Conservation (phyloP, 208 protist species). For the Acanthamoeba rhysodes region DNA sequence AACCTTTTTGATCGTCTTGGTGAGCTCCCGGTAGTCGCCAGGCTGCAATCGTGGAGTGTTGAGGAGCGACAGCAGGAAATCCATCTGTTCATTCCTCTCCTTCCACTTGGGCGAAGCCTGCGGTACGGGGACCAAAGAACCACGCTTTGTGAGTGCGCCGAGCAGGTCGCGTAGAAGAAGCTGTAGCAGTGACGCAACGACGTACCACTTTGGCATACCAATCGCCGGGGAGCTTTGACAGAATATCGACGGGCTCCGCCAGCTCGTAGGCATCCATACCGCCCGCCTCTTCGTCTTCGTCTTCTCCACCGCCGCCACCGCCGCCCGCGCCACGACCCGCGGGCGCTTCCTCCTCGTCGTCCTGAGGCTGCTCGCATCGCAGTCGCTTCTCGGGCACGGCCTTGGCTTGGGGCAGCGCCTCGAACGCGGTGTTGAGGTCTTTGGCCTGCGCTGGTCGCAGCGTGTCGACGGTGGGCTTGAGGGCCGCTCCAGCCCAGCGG, state of each 20-base stretch:
- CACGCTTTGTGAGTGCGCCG: no score
- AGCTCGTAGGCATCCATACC: slow-evolving; percentile 78
- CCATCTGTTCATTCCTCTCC: slow-evolving; percentile 80
- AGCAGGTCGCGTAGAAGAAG: no score
- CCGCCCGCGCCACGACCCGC: neutral
- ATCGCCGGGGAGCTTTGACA: slow-evolving; percentile 50
- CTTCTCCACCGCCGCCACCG: slow-evolving; percentile 60
- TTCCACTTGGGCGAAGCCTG: slow-evolving; percentile 79
- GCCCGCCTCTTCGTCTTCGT: slow-evolving; percentile 37
- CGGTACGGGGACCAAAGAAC: no score
- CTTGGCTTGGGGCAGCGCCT: slow-evolving; percentile 56
- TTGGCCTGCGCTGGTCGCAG: slow-evolving; percentile 66
- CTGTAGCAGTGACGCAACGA: no score
- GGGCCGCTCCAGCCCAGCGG: slow-evolving; percentile 66
- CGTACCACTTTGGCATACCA: slow-evolving; percentile 77
- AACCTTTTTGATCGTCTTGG: slow-evolving; percentile 76
- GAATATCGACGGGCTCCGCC: slow-evolving; percentile 76
- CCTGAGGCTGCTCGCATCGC: slow-evolving; percentile 61
- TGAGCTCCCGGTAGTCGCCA: slow-evolving; percentile 77
- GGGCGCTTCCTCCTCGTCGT: slow-evolving; percentile 52
- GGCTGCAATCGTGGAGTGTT: slow-evolving; percentile 48
- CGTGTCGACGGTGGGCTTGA: slow-evolving; percentile 69
- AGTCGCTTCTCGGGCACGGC: slow-evolving; percentile 57
- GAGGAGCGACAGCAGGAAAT: slow-evolving; percentile 18
- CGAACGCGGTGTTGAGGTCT: slow-evolving; percentile 64